Base-by-base conservation (phyloP, 2,329 filamentous ascomycete species). In the Colletotrichum sp. region DNA sequence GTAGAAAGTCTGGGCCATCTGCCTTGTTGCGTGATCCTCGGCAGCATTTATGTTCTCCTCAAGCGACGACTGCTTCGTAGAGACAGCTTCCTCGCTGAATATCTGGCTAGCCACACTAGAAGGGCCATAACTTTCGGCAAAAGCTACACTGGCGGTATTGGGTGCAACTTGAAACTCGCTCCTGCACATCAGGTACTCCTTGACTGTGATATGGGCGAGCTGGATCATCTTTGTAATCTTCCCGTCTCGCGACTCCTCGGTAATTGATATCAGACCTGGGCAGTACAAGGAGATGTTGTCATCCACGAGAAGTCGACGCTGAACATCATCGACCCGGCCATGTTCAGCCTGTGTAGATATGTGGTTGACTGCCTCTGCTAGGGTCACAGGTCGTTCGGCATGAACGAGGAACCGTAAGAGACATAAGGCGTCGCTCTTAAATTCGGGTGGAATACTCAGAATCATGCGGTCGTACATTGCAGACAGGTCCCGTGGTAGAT, bases 171-270 rank as follows among this genome's bases (percentile, higher is more conserved):
- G 52, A 8, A 26, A 57, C 24, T 57, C 21, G 6, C 24, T 26
- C 15, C 15, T 57, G 12, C 0, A 5, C 8, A 78, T 67, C 44
- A 82, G 76, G 32, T 78, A 81, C 55, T 82, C 78, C 32, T 79
- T 78, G 5, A 81, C 79, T 1, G 81, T 79, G 32, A 80, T 78
- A 18, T 82, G 80, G 9, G 78, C 73, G 21, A 82, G 72, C 10
- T 80, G 80, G 1, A 82, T 4, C 15, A 3, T 1, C 4, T 3
- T 16, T 26, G 71, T 49, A 79, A 76, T 5, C 21, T 5, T 57
- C 2, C 52, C 52, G 15, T 57, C 52, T 8, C 72, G 21, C 3
- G 28, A 64, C 16, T 39, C 36, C 3, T 78, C 8, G 36, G 71
- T 30, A 39, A 80, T 32, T 6, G 63, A 55, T 13, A 79, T 28